A percentile compares a stretch with the other conserved stretches of the same genome.
Evolutionary conservation across 441 rosid genomes (phyloP).

Genomic region (Euphorbia corollata): DNA sequence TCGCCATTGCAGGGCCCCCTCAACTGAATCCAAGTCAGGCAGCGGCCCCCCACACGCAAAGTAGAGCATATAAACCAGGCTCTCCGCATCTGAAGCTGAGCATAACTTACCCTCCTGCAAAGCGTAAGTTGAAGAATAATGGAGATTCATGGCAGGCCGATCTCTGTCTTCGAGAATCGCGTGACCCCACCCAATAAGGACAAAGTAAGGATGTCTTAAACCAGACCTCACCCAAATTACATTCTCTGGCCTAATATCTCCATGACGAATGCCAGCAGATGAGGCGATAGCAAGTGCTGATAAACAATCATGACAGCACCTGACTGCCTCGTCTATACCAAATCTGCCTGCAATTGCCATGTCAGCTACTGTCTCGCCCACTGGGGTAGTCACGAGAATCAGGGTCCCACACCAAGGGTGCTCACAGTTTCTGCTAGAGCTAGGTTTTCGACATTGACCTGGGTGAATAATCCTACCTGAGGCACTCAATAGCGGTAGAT

Average conservation of each 20-base stretch:
- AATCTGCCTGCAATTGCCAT: conserved; percentile 59
- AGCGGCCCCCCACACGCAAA: conserved; percentile 61
- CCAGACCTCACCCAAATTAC: conserved; percentile 55
- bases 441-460: conserved; percentile 73
- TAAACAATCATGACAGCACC: conserved; percentile 85
- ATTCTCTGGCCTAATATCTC: conserved; percentile 78
- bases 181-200: conserved; percentile 89
- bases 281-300: conserved; percentile 72
- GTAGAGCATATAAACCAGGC: conserved; percentile 82
- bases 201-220: conserved; percentile 53
- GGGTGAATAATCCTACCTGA: conserved; percentile 91
- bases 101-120: conserved; percentile 89
- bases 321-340: conserved; percentile 64
- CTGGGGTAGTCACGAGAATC: conserved; percentile 76
- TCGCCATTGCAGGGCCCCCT: conserved; percentile 91
- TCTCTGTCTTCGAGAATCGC: conserved; percentile 90
- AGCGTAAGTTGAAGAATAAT: conserved; percentile 81
- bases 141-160: conserved; percentile 90
- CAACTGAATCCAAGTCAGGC: conserved; percentile 79
- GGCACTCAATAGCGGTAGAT: conserved; percentile 76
- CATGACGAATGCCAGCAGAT: conserved; percentile 72
- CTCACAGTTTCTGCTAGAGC: conserved; percentile 75
- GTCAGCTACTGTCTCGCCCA: conserved; percentile 73
- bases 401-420: conserved; percentile 96
- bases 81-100: conserved; percentile 90